Evolutionary conservation across 2,329 filamentous ascomycete species (phyloP), one percentile per base, ranked within the genome.

Genomic region (Exophiala dermatitidis): DNA sequence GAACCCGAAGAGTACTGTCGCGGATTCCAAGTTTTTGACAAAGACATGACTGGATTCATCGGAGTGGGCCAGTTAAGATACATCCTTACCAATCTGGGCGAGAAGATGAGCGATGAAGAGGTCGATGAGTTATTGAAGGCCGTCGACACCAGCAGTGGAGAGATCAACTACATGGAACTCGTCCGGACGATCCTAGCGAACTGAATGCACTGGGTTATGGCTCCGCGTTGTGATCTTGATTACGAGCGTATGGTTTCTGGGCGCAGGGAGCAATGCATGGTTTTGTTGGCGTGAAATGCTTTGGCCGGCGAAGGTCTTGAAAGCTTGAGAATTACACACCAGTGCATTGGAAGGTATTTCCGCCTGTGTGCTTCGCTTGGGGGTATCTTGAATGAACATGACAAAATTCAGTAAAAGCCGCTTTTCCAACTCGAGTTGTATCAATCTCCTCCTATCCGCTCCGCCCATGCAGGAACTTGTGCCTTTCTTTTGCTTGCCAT

Each of bases 91-190:
- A 97, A 97, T 71, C 75, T 98, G 65, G 93, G 93, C 66, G 93
- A 98, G 84, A 97, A 97, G 80, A 96, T 98, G 90, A 88, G 86
- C 58, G 91, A 98, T 66, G 93, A 97, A 60, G 93, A 98, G 78
- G 93, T 98, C 46, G 91, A 97, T 71, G 93, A 98, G 80, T 80
- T 98, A 68, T 84, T 98, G 71, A 98, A 97, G 84, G 90, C 90
- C 0, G 91, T 97, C 61, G 93, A 98, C 70, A 95, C 90, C 57
- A 93, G 86, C 74, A 91, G 86, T 52, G 90, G 91, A 64, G 90
- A 97, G 80, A 88, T 98, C 72, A 95, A 97, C 77, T 98, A 98
- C 58, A 54, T 57, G 88, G 87, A 93, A 59, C 84, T 93, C 56
- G 87, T 93, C 66, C 84, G 87, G 66, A 91, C 87, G 49, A 90